Evolutionary conservation across 2,329 filamentous ascomycete genomes (phyloP).

Genomic region (Leptographium radiaticola): DNA sequence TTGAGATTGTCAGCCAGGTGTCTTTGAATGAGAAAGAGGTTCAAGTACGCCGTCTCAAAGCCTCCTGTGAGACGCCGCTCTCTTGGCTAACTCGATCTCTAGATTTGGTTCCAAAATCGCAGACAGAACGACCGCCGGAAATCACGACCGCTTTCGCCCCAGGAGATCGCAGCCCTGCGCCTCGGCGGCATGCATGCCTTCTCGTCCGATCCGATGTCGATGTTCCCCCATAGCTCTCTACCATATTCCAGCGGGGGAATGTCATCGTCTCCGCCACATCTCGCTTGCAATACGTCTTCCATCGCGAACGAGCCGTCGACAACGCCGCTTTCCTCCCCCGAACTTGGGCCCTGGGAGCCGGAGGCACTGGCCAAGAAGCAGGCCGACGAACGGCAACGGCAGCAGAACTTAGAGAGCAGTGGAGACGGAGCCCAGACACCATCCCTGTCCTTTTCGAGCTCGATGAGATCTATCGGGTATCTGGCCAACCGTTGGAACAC

Average conservation of each 20-base stretch:
- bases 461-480: constrained; percentile 22
- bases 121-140: constrained; percentile 86
- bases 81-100: neutral
- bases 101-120: constrained; percentile 98
- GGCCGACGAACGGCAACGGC: constrained; percentile 2
- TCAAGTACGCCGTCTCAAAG: constrained; percentile 49
- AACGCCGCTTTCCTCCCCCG: constrained; percentile 13
- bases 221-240: constrained; percentile 8
- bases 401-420: neutral
- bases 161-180: constrained; percentile 55
- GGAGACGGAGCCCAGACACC: neutral
- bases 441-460: constrained; percentile 15
- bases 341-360: constrained; percentile 12
- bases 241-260: constrained; percentile 3
- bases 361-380: constrained; percentile 8
- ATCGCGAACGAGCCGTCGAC: constrained; percentile 5
- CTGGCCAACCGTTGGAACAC: constrained; percentile 45
- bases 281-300: constrained; percentile 4
- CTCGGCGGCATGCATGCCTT: constrained; percentile 40
- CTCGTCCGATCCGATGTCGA: constrained; percentile 28
- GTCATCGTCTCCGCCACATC: constrained; percentile 10
- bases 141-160: constrained; percentile 66
- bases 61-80: neutral
- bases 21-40: constrained; percentile 91
- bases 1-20: constrained; percentile 72